phyloP scores from a whole-genome alignment of 208 protist species.

The Acanthamoeba castellanii region DNA sequence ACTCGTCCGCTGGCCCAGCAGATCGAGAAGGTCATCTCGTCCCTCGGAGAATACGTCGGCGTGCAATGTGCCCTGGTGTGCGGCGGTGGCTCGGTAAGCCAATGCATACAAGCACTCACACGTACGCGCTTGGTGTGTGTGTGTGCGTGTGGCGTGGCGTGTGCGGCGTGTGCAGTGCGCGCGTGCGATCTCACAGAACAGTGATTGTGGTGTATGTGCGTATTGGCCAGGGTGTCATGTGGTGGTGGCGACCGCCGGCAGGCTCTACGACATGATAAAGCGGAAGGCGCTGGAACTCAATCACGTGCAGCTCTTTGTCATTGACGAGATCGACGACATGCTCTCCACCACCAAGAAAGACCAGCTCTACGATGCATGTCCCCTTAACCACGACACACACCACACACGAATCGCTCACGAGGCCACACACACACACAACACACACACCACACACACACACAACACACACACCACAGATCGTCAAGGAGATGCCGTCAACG shows the following conservation, averaged over 20 bases:
- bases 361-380: slow-evolving; percentile 99
- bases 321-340: slow-evolving; percentile 93
- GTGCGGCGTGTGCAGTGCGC: too few relatives aligned
- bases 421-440: too few relatives aligned
- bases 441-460: background rate
- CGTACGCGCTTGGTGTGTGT: background rate
- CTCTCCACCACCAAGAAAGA: slow-evolving; percentile 88
- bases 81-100: slow-evolving; percentile 95
- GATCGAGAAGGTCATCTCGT: slow-evolving; percentile 95
- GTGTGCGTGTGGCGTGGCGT: too few relatives aligned
- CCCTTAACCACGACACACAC: slow-evolving; percentile 74
- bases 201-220: too few relatives aligned
- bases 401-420: background rate
- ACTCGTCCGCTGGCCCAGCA: slow-evolving; percentile 97
- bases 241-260: slow-evolving; percentile 97
- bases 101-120: slow-evolving; percentile 93
- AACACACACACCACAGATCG: background rate
- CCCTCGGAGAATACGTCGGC: background rate
- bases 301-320: slow-evolving; percentile 6
- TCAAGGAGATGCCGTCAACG: background rate
- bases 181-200: too few relatives aligned
- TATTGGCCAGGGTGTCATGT: slow-evolving; percentile 82
- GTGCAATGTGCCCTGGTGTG: slow-evolving; percentile 94
- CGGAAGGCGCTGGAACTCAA: background rate
- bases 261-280: slow-evolving; percentile 90